phyloP scores from a whole-genome alignment of 371 early-diverging fungal species.

The Funneliformis caledonium region DNA sequence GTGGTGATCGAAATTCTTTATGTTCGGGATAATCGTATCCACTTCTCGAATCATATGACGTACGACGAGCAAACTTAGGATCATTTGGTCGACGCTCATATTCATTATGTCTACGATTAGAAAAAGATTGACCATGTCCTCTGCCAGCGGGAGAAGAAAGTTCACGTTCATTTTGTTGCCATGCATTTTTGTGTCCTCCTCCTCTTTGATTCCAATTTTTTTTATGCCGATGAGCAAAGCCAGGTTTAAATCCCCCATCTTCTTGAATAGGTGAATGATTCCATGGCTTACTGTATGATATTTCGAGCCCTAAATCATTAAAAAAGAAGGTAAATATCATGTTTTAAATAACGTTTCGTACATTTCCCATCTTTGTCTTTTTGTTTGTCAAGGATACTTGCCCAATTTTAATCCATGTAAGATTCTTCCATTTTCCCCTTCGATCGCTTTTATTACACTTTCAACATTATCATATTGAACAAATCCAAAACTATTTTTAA shows the following conservation, averaged over 20 bases:
- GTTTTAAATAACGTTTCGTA: neutral
- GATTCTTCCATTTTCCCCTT: slow-evolving; percentile 39
- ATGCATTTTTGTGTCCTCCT: slow-evolving; percentile 22
- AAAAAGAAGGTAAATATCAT: neutral
- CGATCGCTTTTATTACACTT: slow-evolving; percentile 35
- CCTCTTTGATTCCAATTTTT: slow-evolving; percentile 34
- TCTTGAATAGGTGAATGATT: slow-evolving; percentile 19
- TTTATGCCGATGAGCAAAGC: slow-evolving; percentile 1
- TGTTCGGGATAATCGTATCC: slow-evolving; percentile 30
- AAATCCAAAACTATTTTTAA: slow-evolving; percentile 41
- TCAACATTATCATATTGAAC: slow-evolving; percentile 40
- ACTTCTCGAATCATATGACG: slow-evolving; percentile 34
- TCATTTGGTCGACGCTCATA: slow-evolving; percentile 35
- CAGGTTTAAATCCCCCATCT: slow-evolving; percentile 25
- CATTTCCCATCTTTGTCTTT: neutral
- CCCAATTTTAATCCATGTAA: slow-evolving; percentile 40
- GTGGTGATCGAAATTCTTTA: slow-evolving; percentile 20
- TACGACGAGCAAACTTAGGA: slow-evolving; percentile 32
- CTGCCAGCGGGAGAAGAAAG: slow-evolving; percentile 1
- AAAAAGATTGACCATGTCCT: slow-evolving; percentile 20
- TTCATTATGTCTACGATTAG: slow-evolving; percentile 36
- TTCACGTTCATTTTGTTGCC: slow-evolving; percentile 31
- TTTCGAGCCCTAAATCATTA: slow-evolving; percentile 28
- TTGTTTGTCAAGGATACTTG: neutral
- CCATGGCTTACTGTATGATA: slow-evolving; percentile 38